These are phyloP conservation scores for Stephania japonica DNA, from an alignment of 164 flowering plant species.

Conservation along the genomic window DNA sequence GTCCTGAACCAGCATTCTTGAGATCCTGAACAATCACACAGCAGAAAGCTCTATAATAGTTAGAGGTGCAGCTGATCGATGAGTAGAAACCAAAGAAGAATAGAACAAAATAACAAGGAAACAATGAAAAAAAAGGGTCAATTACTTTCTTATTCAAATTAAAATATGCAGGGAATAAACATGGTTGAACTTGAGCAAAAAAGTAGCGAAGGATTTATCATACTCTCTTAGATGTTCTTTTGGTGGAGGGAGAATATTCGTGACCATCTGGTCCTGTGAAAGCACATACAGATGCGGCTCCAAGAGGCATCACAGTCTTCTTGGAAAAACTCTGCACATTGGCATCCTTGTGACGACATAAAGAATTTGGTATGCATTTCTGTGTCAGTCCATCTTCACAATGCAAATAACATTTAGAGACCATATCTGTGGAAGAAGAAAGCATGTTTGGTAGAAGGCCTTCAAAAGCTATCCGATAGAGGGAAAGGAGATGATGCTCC, in stretches of 20 bases:
- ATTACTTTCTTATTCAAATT: no score
- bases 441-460: constrained; percentile 21
- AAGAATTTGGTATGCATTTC: constrained; percentile 6
- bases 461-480: constrained; percentile 40
- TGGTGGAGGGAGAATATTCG: constrained; percentile 1
- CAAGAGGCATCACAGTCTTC: neutral
- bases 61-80: neutral
- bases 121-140: no score
- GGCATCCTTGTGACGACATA: constrained; percentile 10
- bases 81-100: neutral
- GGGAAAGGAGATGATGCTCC: constrained; percentile 48
- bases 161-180: neutral
- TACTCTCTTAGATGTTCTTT: constrained; percentile 21
- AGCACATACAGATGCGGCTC: neutral
- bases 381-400: constrained; percentile 5
- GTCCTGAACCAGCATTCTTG: constrained; percentile 22
- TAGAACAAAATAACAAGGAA: neutral
- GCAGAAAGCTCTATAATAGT: neutral
- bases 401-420: constrained; percentile 4
- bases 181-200: no score
- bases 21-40: constrained; percentile 27
- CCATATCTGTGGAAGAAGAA: constrained; percentile 7
- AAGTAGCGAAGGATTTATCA: neutral
- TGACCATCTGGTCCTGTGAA: neutral
- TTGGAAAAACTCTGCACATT: neutral